phyloP scores from a whole-genome alignment of 805 yeast genomes.

The Cyberlindnera americana region DNA sequence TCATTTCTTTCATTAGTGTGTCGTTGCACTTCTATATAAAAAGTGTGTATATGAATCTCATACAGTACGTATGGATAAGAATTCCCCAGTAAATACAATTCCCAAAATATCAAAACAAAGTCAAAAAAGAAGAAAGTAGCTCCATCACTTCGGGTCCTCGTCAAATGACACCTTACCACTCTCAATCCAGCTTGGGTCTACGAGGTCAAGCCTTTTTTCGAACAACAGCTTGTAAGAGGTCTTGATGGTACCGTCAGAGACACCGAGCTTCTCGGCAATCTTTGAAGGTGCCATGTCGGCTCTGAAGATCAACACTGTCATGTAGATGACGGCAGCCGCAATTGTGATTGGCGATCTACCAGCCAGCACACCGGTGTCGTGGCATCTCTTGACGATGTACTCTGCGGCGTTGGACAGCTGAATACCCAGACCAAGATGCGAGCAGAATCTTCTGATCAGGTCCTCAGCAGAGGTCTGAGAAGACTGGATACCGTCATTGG shows the following conservation, averaged over 20 bases:
- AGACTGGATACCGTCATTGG: conserved; percentile 49
- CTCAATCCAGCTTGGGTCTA: conserved; percentile 76
- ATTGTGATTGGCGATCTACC: conserved; percentile 97
- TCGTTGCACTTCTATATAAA: conserved; percentile 1
- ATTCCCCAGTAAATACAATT: neutral
- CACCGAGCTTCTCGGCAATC: conserved; percentile 91
- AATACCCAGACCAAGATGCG: conserved; percentile 83
- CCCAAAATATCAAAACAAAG: neutral
- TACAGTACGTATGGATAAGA: too few relatives aligned
- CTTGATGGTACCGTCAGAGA: conserved; percentile 95
- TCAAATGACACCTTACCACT: conserved; percentile 60
- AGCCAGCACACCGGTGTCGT: conserved; percentile 89
- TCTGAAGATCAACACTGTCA: conserved; percentile 87
- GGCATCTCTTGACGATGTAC: conserved; percentile 82
- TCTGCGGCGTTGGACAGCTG: conserved; percentile 91
- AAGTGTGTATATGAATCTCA: neutral
- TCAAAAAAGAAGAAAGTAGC: neutral
- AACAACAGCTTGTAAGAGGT: conserved; percentile 81
- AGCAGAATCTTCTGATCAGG: conserved; percentile 91
- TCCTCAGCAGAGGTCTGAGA: conserved; percentile 92
- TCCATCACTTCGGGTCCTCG: conserved; percentile 11
- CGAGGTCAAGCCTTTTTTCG: conserved; percentile 65
- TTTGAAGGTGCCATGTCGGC: conserved; percentile 70
- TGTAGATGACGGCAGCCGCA: conserved; percentile 95
- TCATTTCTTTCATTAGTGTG: neutral